phyloP scores from a whole-genome alignment of 257 asterid species.

The Primulina tabacum region DNA sequence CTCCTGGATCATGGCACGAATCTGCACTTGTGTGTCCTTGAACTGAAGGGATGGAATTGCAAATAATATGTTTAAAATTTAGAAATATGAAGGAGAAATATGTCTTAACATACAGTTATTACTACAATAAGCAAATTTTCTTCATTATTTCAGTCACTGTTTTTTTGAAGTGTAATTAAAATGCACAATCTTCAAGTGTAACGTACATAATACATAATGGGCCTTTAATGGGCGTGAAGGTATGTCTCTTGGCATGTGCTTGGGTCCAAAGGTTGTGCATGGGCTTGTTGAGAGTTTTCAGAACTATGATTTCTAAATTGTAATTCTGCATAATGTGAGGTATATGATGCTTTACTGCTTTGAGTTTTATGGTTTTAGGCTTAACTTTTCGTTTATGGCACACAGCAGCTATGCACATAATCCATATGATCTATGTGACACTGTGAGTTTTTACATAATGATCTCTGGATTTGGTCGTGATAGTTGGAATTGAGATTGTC shows the following conservation, averaged over 20 bases:
- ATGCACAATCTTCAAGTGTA: not conserved
- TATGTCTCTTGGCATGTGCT: too few species aligned
- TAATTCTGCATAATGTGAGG: not conserved
- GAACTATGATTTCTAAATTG: not conserved
- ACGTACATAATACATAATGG: not conserved
- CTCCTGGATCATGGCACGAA: not conserved
- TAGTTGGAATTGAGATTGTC: not conserved
- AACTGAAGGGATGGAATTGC: not conserved
- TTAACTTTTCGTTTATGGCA: not conserved
- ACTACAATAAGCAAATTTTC: not conserved
- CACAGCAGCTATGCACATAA: not conserved
- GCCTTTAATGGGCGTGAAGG: not conserved
- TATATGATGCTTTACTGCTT: not conserved
- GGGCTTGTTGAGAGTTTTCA: not conserved
- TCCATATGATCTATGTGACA: not conserved
- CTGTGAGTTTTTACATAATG: not conserved
- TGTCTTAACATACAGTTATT: too few species aligned
- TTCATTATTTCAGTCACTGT: too few species aligned
- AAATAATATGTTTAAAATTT: too few species aligned
- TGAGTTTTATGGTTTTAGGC: not conserved
- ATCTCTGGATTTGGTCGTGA: too few species aligned
- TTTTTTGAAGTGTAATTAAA: not conserved
- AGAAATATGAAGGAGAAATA: too few species aligned
- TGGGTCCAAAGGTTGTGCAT: not conserved
- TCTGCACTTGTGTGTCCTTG: too few species aligned